Base-by-base conservation (phyloP, 1,139 yeast species). In the Saccharomyces hybrid region DNA sequence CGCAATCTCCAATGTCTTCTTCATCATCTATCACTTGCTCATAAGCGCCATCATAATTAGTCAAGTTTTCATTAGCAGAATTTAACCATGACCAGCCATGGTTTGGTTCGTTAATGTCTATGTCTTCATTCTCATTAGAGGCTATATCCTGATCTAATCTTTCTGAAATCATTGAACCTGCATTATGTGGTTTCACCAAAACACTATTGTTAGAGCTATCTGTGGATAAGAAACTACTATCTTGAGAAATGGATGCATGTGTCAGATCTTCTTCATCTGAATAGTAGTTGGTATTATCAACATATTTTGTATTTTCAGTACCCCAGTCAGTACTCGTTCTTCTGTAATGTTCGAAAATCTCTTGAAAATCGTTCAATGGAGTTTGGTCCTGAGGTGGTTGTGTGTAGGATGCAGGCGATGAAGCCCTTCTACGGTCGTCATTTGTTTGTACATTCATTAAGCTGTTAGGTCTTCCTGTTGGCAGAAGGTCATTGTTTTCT, bases 291-390 rank as follows among this genome's bases (percentile, higher is more conserved):
- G 30, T 49, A 4, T 32, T 48, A 20, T 59, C 55, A 5, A 28
- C 20, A 7, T 47, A 50, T 27, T 47, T 34, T 23, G 53, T 55
- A 28, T 30, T 16, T n/a, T 61, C 62, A 9, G 52, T 54, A 20
- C 23, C 23, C 23, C 23, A 20, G 8, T 61, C 63, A 7, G 57
- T 55, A 44, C 61, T 58, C 1, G 64, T 52, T 38, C 59, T 61
- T 34, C 65, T 56, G 52, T 65, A 65, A 50, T 65, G 69, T 44
- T 65, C 68, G 54, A 65, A 65, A 25, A 66, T 60, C 26, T 63
- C 62, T 44, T 61, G 61, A 48, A 63, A 57, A 52, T 63, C 66
- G 41, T 56, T 63, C 27, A 60, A 51, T n/a, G 64, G 54, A 20
- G 13, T 11, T 38, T 38, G 42, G 3, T 38, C 23, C n/a, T 38